Percentiles rank a stretch among this genome's conserved stretches.
phyloP scores from a whole-genome alignment of 2,329 filamentous ascomycete species.

The Nigrospora oryzae region DNA sequence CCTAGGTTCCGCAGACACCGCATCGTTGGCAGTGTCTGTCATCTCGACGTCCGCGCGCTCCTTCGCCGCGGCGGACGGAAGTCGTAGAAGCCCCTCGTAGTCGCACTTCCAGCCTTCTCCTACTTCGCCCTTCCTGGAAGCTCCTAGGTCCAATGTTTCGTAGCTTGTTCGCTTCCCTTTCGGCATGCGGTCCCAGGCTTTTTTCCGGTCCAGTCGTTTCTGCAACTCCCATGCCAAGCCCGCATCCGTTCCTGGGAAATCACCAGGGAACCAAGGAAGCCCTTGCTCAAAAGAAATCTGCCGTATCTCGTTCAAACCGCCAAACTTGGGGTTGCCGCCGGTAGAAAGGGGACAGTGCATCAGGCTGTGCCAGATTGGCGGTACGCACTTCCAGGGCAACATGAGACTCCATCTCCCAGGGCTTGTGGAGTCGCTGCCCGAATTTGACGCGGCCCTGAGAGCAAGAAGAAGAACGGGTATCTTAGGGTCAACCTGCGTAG shows the following conservation, averaged over 20 bases:
- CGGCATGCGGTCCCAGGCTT: slow-evolving; percentile 67
- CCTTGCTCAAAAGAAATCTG: slow-evolving; percentile 78
- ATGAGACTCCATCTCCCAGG: slow-evolving; percentile 74
- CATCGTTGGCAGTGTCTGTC: slow-evolving; percentile 5
- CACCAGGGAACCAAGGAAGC: slow-evolving; percentile 76
- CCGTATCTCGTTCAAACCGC: slow-evolving; percentile 68
- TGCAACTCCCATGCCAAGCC: slow-evolving; percentile 71
- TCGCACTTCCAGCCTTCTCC: slow-evolving; percentile 78
- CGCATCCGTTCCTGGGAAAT: slow-evolving; percentile 71
- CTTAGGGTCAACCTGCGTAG: slow-evolving; percentile 54
- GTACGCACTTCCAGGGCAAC: slow-evolving; percentile 83
- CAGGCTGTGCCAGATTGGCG: slow-evolving; percentile 76
- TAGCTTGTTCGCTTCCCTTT: slow-evolving; percentile 76
- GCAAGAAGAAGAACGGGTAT: slow-evolving; percentile 71
- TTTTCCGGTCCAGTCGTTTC: slow-evolving; percentile 50
- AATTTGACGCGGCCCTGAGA: background rate
- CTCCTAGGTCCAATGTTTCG: slow-evolving; percentile 64
- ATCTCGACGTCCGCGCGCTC: slow-evolving; percentile 7
- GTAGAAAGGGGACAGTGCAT: slow-evolving; percentile 75
- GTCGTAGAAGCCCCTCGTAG: slow-evolving; percentile 61
- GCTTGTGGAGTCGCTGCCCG: slow-evolving; percentile 36
- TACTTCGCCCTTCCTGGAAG: slow-evolving; percentile 69
- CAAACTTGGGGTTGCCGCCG: slow-evolving; percentile 74
- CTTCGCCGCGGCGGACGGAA: slow-evolving; percentile 11
- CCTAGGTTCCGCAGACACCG: slow-evolving; percentile 3